Percentiles rank a stretch among this genome's conserved stretches.
phyloP scores from a whole-genome alignment of 2,329 filamentous ascomycete genomes.

The Ilyonectria mors-panacis region DNA sequence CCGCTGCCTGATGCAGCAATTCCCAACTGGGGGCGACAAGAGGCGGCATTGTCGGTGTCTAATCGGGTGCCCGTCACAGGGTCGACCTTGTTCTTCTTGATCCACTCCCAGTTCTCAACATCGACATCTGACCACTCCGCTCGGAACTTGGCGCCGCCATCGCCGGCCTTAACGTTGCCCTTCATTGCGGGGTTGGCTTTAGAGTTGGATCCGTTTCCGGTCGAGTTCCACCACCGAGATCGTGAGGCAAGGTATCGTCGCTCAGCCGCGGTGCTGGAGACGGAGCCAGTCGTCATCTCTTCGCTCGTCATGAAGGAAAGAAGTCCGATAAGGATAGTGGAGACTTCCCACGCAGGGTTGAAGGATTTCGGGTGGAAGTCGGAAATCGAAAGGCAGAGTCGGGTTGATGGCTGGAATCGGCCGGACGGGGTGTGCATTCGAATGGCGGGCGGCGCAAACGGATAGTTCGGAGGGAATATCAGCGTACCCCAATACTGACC shows the following conservation, averaged over 20 bases:
- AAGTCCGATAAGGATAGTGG: conserved; percentile 93
- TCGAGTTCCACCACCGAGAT: conserved; percentile 97
- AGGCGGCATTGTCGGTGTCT: conserved; percentile 64
- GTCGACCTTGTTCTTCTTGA: conserved; percentile 87
- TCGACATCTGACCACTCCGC: conserved; percentile 93
- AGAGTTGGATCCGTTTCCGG: conserved; percentile 83
- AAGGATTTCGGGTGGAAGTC: conserved; percentile 99
- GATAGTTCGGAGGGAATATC: conserved; percentile 95
- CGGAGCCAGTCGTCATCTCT: conserved; percentile 96
- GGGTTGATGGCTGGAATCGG: conserved; percentile 92
- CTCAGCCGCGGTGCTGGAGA: conserved; percentile 83
- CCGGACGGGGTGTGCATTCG: conserved; percentile 99
- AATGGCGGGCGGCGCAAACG: conserved; percentile 96
- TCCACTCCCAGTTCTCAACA: conserved; percentile 92
- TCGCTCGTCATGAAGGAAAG: conserved; percentile 98
- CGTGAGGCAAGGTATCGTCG: conserved; percentile 82
- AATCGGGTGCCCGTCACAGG: conserved; percentile 76
- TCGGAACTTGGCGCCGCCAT: conserved; percentile 92
- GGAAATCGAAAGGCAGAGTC: conserved; percentile 94
- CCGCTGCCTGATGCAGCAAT: conserved; percentile 71
- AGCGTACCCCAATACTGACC: conserved; percentile 99
- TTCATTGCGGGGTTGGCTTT: conserved; percentile 70
- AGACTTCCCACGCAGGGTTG: conserved; percentile 98
- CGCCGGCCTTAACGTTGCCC: conserved; percentile 90
- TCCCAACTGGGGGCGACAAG: conserved; percentile 69